Conservation (phyloP, 257 asterid genomes). For the Coffea eugenioides region DNA sequence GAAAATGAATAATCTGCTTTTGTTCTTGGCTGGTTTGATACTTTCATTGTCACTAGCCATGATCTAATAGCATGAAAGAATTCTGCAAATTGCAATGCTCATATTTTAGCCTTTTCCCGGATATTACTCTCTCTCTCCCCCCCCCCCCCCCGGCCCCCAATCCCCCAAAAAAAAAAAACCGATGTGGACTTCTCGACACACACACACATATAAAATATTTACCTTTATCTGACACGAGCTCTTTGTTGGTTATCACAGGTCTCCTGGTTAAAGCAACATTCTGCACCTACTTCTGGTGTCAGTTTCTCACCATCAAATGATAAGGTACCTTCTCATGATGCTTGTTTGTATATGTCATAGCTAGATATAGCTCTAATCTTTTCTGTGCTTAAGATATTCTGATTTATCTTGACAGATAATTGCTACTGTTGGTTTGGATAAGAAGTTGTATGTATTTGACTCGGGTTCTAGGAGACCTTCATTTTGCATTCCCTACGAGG, state of each 20-base stretch:
- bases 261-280: constrained; percentile 97
- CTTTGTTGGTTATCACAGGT: constrained; percentile 38
- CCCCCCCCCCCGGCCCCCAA: too few species aligned
- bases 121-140: constrained; percentile 5
- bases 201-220: too few species aligned
- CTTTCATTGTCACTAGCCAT: neutral
- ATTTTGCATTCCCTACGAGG: constrained; percentile 82
- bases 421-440: constrained; percentile 96
- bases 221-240: neutral
- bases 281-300: constrained; percentile 94
- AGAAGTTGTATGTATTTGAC: constrained; percentile 89
- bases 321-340: constrained; percentile 57
- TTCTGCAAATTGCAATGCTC: constrained; percentile 10
- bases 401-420: constrained; percentile 58
- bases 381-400: constrained; percentile 8
- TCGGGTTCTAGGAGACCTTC: constrained; percentile 81
- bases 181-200: too few species aligned
- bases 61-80: neutral
- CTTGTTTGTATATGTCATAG: neutral
- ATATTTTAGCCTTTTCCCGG: constrained; percentile 12
- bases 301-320: constrained; percentile 96
- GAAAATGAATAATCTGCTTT: neutral
- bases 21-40: neutral
- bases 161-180: too few species aligned
- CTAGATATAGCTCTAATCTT: neutral